phyloP scores from a whole-genome alignment of 495 filamentous ascomycete species.

The Parathielavia appendiculata region DNA sequence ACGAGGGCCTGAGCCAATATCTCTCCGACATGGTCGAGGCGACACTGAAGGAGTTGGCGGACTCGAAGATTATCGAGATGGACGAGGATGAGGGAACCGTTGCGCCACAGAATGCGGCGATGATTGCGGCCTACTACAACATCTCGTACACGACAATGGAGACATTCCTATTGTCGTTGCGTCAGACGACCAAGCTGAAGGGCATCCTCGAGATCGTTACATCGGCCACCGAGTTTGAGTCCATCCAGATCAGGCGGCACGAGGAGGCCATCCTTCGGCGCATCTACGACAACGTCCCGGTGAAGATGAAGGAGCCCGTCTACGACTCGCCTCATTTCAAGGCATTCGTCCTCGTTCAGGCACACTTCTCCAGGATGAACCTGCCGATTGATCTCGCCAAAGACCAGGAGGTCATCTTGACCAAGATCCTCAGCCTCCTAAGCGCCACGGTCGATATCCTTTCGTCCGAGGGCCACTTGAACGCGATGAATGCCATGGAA shows the following conservation, averaged over 20 bases:
- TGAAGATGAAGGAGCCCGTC: slow-evolving; percentile 81
- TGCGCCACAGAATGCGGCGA: slow-evolving; percentile 85
- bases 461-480: slow-evolving; percentile 91
- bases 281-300: slow-evolving; percentile 89
- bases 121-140: slow-evolving; percentile 98
- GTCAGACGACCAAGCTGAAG: slow-evolving; percentile 83
- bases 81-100: slow-evolving; percentile 95
- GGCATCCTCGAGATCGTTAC: slow-evolving; percentile 96
- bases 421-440: slow-evolving; percentile 79
- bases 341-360: slow-evolving; percentile 91
- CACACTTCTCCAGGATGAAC: slow-evolving; percentile 96
- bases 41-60: slow-evolving; percentile 82
- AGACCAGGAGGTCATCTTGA: slow-evolving; percentile 85
- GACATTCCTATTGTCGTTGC: slow-evolving; percentile 95
- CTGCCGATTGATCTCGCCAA: slow-evolving; percentile 94
- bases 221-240: slow-evolving; percentile 93
- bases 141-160: slow-evolving; percentile 99
- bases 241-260: slow-evolving; percentile 88
- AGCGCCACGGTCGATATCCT: slow-evolving; percentile 93
- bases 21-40: slow-evolving; percentile 93
- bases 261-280: slow-evolving; percentile 84
- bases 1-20: slow-evolving; percentile 89
- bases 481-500: slow-evolving; percentile 98
- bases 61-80: slow-evolving; percentile 92
- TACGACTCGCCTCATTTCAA: slow-evolving; percentile 98